Conservation (phyloP, 148 eudicot species). For the Chenopodium formosanum region DNA sequence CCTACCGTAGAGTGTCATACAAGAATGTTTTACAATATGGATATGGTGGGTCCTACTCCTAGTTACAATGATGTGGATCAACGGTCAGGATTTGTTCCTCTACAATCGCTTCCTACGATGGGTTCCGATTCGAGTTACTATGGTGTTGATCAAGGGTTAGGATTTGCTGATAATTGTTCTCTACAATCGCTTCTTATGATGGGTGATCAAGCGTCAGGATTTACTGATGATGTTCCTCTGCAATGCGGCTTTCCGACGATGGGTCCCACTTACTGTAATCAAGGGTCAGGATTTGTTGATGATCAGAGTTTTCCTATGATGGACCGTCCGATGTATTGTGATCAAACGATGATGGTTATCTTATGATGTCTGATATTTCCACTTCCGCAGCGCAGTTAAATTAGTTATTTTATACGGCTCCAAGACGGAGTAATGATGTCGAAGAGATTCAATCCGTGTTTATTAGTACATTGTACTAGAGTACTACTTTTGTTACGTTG, state of each 20-base stretch:
- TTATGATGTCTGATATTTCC: not conserved
- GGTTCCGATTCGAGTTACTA: not conserved
- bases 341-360: not conserved
- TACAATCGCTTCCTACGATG: not conserved
- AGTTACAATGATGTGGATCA: not conserved
- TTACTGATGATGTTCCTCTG: not conserved
- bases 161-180: not conserved
- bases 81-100: not conserved
- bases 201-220: constrained; percentile 21
- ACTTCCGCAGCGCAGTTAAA: too few relatives aligned
- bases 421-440: too few relatives aligned
- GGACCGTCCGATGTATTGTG: not conserved
- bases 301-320: constrained; percentile 1
- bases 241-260: not conserved
- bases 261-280: not conserved
- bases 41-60: constrained; percentile 10
- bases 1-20: too few relatives aligned
- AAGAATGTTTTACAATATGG: constrained; percentile 1
- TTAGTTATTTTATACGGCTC: too few relatives aligned
- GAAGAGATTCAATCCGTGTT: too few relatives aligned
- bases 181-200: not conserved
- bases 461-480: too few relatives aligned
- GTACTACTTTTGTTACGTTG: too few relatives aligned
- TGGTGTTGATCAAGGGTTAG: not conserved
- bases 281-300: not conserved